Evolutionary conservation across 2,329 filamentous ascomycete species (phyloP).

Genomic region (Sclerotinia minor): DNA sequence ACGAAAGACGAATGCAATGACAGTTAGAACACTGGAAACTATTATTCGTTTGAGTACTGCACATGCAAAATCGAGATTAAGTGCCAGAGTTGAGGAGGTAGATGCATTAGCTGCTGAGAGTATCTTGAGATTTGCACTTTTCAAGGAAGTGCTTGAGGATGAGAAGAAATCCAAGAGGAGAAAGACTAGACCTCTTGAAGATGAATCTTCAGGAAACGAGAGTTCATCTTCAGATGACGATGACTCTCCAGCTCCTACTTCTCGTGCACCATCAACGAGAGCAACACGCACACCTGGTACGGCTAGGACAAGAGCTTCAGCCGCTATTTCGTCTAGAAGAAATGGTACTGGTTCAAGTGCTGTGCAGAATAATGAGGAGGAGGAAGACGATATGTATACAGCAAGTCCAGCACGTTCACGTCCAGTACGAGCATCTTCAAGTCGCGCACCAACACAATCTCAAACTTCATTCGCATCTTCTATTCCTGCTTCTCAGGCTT

Average conservation of each 20-base stretch:
- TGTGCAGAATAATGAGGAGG: conserved; percentile 39
- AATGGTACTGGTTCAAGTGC: conserved; percentile 32
- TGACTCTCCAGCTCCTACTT: conserved; percentile 32
- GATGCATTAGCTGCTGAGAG: conserved; percentile 86
- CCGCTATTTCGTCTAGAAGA: conserved; percentile 31
- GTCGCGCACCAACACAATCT: conserved; percentile 33
- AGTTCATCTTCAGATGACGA: conserved; percentile 49
- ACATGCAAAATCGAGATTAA: conserved; percentile 89
- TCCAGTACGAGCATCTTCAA: conserved; percentile 22
- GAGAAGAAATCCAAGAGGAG: conserved; percentile 83
- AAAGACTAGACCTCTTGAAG: conserved; percentile 61
- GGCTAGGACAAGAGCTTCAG: conserved; percentile 40
- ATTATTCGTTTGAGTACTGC: conserved; percentile 97
- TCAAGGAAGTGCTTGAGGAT: conserved; percentile 86
- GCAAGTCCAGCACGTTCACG: conserved; percentile 38
- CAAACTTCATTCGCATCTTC: conserved; percentile 47
- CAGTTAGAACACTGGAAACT: conserved; percentile 93
- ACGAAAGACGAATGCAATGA: conserved; percentile 90
- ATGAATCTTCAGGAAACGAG: conserved; percentile 61
- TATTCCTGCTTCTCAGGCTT: conserved; percentile 41
- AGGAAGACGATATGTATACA: conserved; percentile 45
- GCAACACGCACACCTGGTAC: conserved; percentile 41
- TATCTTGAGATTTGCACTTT: conserved; percentile 90
- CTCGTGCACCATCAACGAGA: conserved; percentile 37
- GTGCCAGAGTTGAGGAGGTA: conserved; percentile 81